These are phyloP conservation scores for Drechslerella coelobrocha DNA, from an alignment of 2,329 filamentous ascomycete species.

Conservation along the genomic window DNA sequence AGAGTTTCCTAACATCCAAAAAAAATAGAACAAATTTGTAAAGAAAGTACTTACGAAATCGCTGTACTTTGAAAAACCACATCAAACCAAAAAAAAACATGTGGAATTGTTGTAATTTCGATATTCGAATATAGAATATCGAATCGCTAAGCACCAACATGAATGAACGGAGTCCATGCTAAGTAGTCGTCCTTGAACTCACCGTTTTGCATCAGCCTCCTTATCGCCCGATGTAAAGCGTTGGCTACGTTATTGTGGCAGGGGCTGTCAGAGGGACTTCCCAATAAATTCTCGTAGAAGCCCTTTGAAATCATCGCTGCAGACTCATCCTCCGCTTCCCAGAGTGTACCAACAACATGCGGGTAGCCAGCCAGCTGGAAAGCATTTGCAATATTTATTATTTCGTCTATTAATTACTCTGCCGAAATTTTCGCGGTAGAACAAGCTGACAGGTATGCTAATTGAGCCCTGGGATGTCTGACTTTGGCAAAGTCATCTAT, in stretches of 20 bases:
- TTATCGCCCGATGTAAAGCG: constrained; percentile 45
- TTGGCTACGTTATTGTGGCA: constrained; percentile 24
- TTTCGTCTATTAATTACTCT: constrained; percentile 55
- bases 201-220: constrained; percentile 19
- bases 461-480: constrained; percentile 35
- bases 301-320: constrained; percentile 53
- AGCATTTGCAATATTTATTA: constrained; percentile 57
- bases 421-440: constrained; percentile 57
- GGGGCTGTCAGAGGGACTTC: constrained; percentile 3
- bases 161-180: constrained; percentile 53
- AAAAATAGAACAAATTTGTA: too few species aligned
- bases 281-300: constrained; percentile 53
- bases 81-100: too few species aligned
- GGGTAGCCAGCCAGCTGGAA: constrained; percentile 58
- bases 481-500: not conserved
- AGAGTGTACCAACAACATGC: constrained; percentile 57
- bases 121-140: too few species aligned
- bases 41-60: too few species aligned
- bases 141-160: constrained; percentile 53
- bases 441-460: constrained; percentile 59
- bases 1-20: too few species aligned
- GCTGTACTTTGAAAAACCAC: too few species aligned
- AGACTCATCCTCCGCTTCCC: constrained; percentile 54
- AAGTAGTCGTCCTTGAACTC: constrained; percentile 28
- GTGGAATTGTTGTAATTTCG: too few species aligned